Conservation (phyloP, 139 green algal species). For the Micromonas commoda region DNA sequence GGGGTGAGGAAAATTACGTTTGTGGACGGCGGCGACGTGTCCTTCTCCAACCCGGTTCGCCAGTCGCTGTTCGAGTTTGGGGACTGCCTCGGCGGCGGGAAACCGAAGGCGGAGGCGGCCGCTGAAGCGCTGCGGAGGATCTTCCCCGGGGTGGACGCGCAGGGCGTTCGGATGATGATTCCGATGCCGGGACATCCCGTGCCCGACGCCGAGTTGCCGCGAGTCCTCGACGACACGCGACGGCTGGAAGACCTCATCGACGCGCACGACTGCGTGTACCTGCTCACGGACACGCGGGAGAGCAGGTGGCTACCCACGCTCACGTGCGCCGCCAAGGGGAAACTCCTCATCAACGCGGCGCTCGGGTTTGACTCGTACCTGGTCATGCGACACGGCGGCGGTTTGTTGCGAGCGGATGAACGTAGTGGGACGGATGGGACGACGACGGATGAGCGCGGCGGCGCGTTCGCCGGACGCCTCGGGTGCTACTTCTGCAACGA, state of each 20-base stretch:
- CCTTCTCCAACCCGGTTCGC: constrained; percentile 46
- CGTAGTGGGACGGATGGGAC: neutral
- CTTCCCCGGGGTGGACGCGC: constrained; percentile 42
- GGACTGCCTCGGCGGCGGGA: constrained; percentile 81
- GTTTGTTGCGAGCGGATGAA: neutral
- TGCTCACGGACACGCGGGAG: constrained; percentile 95
- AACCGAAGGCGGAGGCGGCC: constrained; percentile 77
- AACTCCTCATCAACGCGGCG: constrained; percentile 75
- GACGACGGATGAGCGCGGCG: constrained; percentile 7
- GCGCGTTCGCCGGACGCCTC: constrained; percentile 43
- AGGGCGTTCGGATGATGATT: constrained; percentile 56
- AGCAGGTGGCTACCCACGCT: constrained; percentile 86
- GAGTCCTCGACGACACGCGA: neutral
- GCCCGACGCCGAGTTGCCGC: neutral
- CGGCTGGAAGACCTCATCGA: constrained; percentile 53
- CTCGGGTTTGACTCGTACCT: constrained; percentile 88
- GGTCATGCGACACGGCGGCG: constrained; percentile 65
- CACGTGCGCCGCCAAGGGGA: constrained; percentile 53
- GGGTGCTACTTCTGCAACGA: constrained; percentile 99
- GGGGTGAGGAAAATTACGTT: constrained; percentile 80
- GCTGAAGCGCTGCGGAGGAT: constrained; percentile 56
- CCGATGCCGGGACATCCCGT: constrained; percentile 88
- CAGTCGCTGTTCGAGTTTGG: constrained; percentile 83
- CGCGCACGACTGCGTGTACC: constrained; percentile 78
- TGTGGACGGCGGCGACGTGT: constrained; percentile 70